These are phyloP conservation scores for Tulasnella sp. DNA, from an alignment of 768 basidiomycete species.

Conservation along the genomic window DNA sequence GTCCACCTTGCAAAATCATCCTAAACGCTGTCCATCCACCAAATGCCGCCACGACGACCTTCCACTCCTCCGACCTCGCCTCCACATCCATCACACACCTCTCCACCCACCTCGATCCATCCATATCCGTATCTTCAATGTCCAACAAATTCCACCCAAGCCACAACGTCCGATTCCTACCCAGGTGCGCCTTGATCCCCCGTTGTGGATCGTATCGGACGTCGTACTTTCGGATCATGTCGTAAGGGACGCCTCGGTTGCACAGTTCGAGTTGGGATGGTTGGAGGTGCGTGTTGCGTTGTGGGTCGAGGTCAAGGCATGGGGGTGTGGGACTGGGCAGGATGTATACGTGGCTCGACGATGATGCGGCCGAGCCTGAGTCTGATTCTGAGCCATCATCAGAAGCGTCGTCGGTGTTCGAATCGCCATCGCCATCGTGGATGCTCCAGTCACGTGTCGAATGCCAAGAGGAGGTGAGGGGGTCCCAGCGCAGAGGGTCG, in stretches of 20 bases:
- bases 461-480: too few relatives aligned
- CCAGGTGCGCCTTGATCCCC: background rate
- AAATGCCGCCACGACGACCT: background rate
- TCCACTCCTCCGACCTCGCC: background rate
- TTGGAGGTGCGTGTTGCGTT: background rate
- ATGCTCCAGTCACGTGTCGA: too few relatives aligned
- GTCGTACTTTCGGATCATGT: constrained; percentile 11
- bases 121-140: constrained; percentile 5
- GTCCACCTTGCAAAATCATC: background rate
- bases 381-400: background rate
- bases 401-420: background rate
- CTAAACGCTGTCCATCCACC: background rate
- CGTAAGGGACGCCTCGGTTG: constrained; percentile 12
- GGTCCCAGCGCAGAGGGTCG: too few relatives aligned
- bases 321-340: constrained; percentile 1
- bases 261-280: constrained; percentile 1
- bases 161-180: background rate
- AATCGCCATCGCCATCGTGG: background rate
- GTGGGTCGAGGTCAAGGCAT: background rate
- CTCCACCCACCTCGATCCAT: constrained; percentile 1
- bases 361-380: background rate
- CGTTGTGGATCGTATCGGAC: background rate
- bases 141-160: constrained; percentile 7
- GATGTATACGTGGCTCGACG: background rate
- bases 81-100: background rate